Base-by-base conservation (phyloP, 164 flowering plant species). In the Piper longum region DNA sequence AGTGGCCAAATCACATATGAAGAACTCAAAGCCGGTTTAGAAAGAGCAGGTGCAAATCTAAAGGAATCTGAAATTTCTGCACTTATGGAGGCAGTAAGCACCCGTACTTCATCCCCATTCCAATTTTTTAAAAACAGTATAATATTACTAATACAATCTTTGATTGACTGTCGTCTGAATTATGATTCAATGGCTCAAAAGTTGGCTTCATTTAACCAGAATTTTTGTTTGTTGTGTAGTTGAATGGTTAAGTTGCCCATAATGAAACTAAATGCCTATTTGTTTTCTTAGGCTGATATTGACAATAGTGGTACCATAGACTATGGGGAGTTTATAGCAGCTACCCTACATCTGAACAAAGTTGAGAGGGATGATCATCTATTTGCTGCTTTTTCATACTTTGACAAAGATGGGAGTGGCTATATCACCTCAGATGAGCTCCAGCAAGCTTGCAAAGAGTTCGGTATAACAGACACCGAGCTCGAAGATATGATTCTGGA, bases 31-130 rank as follows among this genome's bases (percentile, higher is more conserved):
- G 79, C 58, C 39, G 97, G 97, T n/a, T 68, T 92, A 60, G 76
- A 78, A 71, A 83, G 74, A 79, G 84, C 78, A 26, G 97, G 97
- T 14, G 88, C 93, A 18, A 84, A 82, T 74, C 86, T 92, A 26
- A 73, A 76, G 40, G 95, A 92, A 62, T 78, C 89, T n/a, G 96
- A 92, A 69, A 85, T 86, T 60, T 67, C 71, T 66, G 79, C 79
- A 62, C 72, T 92, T 57, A 85, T 92, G 97, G 76, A 86, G 54
- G 85, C 96, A 16, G 97, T 92, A 76, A 84, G 91, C 74, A 41
- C 60, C 4, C 2, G 36, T 26, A 9, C 19, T 54, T 61, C 39
- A 17, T 16, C 0, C 59, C 56, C 44, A 41, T n/a, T 43, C 3
- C 17, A 56, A 4, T 57, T 17, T 57, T 18, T 39, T 43, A 83